A percentile compares a stretch with the other conserved stretches of the same genome.
phyloP scores from a whole-genome alignment of 192 early-diverging fungal genomes.

The Backusella parvicylindrica region DNA sequence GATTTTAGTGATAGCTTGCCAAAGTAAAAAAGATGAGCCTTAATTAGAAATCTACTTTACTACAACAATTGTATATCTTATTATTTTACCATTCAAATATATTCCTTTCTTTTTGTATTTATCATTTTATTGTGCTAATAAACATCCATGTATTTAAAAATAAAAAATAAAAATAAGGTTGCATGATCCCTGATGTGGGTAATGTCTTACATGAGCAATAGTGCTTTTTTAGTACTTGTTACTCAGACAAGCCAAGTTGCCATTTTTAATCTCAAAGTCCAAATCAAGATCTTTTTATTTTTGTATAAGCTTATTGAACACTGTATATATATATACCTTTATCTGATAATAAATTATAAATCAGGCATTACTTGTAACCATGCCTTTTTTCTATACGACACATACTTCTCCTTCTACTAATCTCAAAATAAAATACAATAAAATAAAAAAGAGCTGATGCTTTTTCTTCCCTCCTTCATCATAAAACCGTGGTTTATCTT shows the following conservation, averaged over 20 bases:
- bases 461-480: no score
- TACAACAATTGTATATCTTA: neutral
- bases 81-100: neutral
- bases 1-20: neutral
- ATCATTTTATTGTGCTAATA: neutral
- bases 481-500: no score
- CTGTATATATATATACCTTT: neutral
- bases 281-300: no score
- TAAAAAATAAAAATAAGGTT: no score
- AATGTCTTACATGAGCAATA: neutral
- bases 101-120: neutral
- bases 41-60: neutral
- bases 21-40: neutral
- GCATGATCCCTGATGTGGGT: no score
- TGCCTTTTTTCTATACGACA: no score
- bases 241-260: neutral
- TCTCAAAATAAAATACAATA: no score
- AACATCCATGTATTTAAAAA: no score
- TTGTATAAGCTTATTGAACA: neutral
- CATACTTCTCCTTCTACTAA: no score
- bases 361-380: no score
- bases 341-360: no score
- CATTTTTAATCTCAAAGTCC: neutral
- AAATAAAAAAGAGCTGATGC: no score
- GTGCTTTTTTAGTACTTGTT: neutral